These are phyloP conservation scores for Phellinidium pouzarii DNA, from an alignment of 1,284 basidiomycete species.

Conservation along the genomic window DNA sequence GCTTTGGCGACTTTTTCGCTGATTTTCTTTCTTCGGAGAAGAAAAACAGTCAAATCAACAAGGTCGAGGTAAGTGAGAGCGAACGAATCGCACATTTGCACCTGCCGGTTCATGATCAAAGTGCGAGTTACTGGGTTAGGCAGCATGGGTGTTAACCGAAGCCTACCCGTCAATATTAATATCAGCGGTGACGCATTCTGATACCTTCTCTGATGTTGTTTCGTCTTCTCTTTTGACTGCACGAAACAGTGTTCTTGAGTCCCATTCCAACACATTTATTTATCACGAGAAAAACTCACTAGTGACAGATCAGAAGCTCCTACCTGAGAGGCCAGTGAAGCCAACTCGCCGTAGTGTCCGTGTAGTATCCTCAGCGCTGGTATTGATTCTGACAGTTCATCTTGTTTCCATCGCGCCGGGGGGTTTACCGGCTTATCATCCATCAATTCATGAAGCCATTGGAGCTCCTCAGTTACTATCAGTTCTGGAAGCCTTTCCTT, in stretches of 20 bases:
- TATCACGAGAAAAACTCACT: too few species aligned
- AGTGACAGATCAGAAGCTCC: too few species aligned
- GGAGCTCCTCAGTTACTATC: not conserved
- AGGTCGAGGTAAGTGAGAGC: conserved; percentile 5
- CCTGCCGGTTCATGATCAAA: conserved; percentile 8
- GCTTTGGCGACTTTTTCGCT: not conserved
- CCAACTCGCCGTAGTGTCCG: too few species aligned
- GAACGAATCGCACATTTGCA: conserved; percentile 2
- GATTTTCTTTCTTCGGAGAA: not conserved
- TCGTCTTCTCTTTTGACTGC: too few species aligned
- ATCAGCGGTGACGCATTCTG: not conserved
- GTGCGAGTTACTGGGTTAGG: not conserved
- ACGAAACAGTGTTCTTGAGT: too few species aligned
- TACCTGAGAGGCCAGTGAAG: too few species aligned
- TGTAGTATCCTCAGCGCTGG: too few species aligned
- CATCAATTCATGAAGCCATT: not conserved
- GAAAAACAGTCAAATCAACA: not conserved
- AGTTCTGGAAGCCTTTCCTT: not conserved
- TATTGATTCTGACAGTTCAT: not conserved
- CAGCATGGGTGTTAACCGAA: not conserved
- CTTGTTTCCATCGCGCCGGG: not conserved
- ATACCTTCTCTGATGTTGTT: not conserved
- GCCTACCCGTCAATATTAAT: not conserved
- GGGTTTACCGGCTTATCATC: not conserved
- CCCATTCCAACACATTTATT: too few species aligned